Percentiles rank a stretch among this genome's conserved stretches.
These are phyloP conservation scores for Penicillium canariense DNA, from an alignment of 495 filamentous ascomycete species.

Conservation along the genomic window DNA sequence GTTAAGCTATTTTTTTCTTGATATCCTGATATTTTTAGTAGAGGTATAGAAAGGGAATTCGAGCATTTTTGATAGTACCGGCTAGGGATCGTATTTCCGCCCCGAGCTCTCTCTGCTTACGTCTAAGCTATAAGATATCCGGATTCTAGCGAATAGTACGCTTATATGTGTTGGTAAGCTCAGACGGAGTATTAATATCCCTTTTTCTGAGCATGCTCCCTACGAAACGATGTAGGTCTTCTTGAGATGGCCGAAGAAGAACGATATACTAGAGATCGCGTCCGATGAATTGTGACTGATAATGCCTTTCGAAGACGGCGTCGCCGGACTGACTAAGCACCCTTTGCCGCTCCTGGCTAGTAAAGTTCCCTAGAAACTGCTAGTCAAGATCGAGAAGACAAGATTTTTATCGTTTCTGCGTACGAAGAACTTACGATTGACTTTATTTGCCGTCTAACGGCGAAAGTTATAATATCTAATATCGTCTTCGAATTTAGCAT, in stretches of 20 bases:
- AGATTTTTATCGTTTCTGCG: neutral
- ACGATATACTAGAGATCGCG: slow-evolving; percentile 28
- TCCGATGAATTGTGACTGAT: slow-evolving; percentile 29
- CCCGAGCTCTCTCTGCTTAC: slow-evolving; percentile 31
- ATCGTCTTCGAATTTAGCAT: slow-evolving; percentile 31
- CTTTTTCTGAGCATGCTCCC: slow-evolving; percentile 30
- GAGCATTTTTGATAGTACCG: slow-evolving; percentile 23
- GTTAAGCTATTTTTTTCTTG: slow-evolving; percentile 21
- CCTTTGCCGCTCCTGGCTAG: slow-evolving; percentile 29
- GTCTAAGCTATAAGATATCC: slow-evolving; percentile 22
- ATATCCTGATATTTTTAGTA: slow-evolving; percentile 25
- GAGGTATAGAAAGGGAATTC: slow-evolving; percentile 22
- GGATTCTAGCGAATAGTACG: slow-evolving; percentile 26
- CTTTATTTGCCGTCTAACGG: slow-evolving; percentile 31
- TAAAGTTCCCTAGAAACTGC: slow-evolving; percentile 23
- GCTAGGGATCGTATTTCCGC: slow-evolving; percentile 31
- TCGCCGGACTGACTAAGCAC: slow-evolving; percentile 31
- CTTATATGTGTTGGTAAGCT: slow-evolving; percentile 25
- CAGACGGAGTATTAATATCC: slow-evolving; percentile 18
- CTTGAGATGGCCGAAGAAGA: slow-evolving; percentile 25
- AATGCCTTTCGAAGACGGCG: slow-evolving; percentile 30
- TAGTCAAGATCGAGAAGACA: neutral
- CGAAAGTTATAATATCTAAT: slow-evolving; percentile 35
- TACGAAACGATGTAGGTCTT: slow-evolving; percentile 17
- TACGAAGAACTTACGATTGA: slow-evolving; percentile 24